Percentiles rank a stretch among this genome's conserved stretches.
These are phyloP conservation scores for Solanum commersonii DNA, from an alignment of 257 asterid genomes.

Conservation along the genomic window DNA sequence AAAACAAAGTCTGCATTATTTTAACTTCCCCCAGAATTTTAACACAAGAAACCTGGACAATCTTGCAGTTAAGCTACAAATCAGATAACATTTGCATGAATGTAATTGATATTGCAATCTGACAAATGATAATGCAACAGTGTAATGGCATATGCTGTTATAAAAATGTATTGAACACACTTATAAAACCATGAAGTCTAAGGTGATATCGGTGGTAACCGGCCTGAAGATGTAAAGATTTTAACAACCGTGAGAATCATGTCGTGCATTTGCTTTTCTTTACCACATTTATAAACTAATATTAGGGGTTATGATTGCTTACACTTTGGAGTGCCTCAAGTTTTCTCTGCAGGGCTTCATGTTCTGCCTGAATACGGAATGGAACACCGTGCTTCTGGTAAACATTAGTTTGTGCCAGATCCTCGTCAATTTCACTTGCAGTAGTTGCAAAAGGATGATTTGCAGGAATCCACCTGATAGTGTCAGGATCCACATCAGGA, in stretches of 20 bases:
- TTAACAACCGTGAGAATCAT: background rate
- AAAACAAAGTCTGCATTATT: background rate
- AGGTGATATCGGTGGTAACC: background rate
- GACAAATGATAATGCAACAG: background rate
- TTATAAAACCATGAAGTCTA: background rate
- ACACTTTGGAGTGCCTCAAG: slow-evolving; percentile 92
- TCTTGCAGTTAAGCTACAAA: background rate
- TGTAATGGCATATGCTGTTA: background rate
- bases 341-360: slow-evolving; percentile 90
- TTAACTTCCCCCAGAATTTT: background rate
- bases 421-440: slow-evolving; percentile 87
- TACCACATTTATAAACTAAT: background rate
- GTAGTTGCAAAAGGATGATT: slow-evolving; percentile 99
- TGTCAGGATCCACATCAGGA: slow-evolving; percentile 96
- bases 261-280: background rate
- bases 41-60: background rate
- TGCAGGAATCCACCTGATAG: slow-evolving; percentile 97
- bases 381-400: slow-evolving; percentile 96
- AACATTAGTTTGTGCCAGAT: slow-evolving; percentile 84
- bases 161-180: background rate
- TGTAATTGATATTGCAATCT: background rate
- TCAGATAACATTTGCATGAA: background rate
- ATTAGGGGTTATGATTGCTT: slow-evolving; percentile 15
- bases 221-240: background rate
- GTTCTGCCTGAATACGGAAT: slow-evolving; percentile 92